phyloP scores from a whole-genome alignment of 2,329 filamentous ascomycete species.

The Trichoderma koningii region DNA sequence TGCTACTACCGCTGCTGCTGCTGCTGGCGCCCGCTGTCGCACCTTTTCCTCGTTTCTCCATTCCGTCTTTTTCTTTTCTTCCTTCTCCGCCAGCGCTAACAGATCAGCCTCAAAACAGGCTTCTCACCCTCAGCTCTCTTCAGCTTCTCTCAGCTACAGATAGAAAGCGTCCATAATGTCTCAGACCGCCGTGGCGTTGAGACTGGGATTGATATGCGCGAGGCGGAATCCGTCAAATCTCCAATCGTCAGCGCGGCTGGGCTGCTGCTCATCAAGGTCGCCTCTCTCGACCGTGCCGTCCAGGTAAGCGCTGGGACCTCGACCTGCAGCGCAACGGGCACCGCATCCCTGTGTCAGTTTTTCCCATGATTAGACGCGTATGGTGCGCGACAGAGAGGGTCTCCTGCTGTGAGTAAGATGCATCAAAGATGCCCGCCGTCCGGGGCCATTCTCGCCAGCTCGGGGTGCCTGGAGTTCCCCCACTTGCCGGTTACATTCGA shows the following conservation, averaged over 20 bases:
- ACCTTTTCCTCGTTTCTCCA: not conserved
- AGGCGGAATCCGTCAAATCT: not conserved
- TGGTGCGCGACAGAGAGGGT: not conserved
- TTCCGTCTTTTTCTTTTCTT: not conserved
- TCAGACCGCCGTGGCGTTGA: not conserved
- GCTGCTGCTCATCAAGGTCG: not conserved
- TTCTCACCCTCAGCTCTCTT: not conserved
- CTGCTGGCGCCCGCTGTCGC: too few relatives aligned
- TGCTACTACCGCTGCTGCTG: not conserved
- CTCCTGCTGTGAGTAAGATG: not conserved
- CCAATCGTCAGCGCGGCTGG: not conserved
- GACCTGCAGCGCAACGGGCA: not conserved
- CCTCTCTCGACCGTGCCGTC: not conserved
- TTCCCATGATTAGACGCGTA: not conserved
- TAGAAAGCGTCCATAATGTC: conserved; percentile 1
- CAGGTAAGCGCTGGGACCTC: conserved; percentile 9
- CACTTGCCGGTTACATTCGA: conserved; percentile 2
- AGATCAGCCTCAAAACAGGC: not conserved
- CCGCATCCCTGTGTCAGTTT: not conserved
- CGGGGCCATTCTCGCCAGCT: conserved; percentile 10
- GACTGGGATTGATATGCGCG: not conserved
- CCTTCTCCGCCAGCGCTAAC: not conserved
- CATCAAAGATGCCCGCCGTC: not conserved
- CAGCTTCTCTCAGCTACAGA: conserved; percentile 10
- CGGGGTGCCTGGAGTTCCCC: not conserved